These are phyloP conservation scores for Laetiporus sulphureus DNA, from an alignment of 1,284 basidiomycete genomes.

Conservation along the genomic window DNA sequence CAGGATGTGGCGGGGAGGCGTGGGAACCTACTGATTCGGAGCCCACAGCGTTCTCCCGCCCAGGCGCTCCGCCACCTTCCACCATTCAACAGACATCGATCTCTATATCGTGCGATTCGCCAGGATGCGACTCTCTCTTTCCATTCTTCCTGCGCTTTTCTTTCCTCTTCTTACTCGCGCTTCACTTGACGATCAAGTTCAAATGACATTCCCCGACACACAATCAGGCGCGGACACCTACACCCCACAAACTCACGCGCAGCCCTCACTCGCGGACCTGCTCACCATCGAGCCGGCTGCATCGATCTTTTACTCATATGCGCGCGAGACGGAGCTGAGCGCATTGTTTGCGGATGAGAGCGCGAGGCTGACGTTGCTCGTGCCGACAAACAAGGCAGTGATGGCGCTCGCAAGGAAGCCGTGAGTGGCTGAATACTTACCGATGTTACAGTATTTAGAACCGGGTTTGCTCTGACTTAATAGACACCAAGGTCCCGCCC, in stretches of 20 bases:
- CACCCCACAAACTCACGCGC: conserved; percentile 20
- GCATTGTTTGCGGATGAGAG: conserved; percentile 35
- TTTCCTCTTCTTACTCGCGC: conserved; percentile 28
- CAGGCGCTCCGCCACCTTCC: neutral
- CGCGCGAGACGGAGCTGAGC: conserved; percentile 60
- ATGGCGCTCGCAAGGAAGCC: conserved; percentile 70
- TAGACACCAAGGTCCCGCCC: conserved; percentile 50
- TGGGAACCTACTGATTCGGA: neutral
- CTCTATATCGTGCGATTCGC: too few species aligned
- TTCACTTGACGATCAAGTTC: conserved; percentile 26
- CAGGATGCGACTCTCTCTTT: too few species aligned
- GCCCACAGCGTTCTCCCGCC: neutral
- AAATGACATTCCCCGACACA: conserved; percentile 6
- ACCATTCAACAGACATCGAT: neutral
- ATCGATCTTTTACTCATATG: conserved; percentile 78
- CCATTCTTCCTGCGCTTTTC: conserved; percentile 20
- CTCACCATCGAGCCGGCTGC: conserved; percentile 65
- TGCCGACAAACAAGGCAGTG: conserved; percentile 77
- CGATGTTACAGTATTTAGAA: too few species aligned
- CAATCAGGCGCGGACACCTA: conserved; percentile 14
- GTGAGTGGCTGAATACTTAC: too few species aligned
- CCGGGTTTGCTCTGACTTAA: too few species aligned
- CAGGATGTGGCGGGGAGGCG: too few species aligned
- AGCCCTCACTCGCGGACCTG: conserved; percentile 57
- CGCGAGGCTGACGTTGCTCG: conserved; percentile 50